phyloP scores from a whole-genome alignment of 2,329 filamentous ascomycete species.

The Huntiella moniliformis region DNA sequence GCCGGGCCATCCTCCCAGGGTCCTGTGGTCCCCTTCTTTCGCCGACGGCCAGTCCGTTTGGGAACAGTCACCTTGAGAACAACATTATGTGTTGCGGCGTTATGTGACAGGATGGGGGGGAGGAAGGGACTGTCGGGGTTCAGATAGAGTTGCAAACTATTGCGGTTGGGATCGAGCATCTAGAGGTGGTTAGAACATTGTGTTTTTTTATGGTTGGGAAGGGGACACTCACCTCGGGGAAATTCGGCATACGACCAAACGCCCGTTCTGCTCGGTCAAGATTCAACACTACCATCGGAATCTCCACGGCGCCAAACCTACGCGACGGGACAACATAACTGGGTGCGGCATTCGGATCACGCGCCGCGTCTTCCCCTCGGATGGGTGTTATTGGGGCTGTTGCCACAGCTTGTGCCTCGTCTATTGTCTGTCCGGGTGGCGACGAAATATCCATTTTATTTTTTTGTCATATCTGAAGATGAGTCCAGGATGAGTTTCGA shows the following conservation, averaged over 20 bases:
- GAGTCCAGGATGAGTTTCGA: no score
- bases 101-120: conserved; percentile 59
- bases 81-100: conserved; percentile 60
- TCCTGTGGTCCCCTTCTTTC: conserved; percentile 57
- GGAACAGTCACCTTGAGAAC: conserved; percentile 75
- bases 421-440: no score
- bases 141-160: conserved; percentile 50
- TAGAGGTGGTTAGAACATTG: conserved; percentile 14
- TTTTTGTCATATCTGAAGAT: no score
- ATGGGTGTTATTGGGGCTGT: no score
- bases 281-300: conserved; percentile 26
- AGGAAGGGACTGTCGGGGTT: conserved; percentile 63
- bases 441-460: no score
- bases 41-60: conserved; percentile 66
- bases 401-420: no score
- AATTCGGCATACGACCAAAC: conserved; percentile 22
- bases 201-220: background rate
- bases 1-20: conserved; percentile 36
- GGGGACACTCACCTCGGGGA: conserved; percentile 22
- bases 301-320: conserved; percentile 23
- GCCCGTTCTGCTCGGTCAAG: conserved; percentile 25
- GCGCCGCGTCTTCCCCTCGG: no score
- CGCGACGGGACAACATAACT: conserved; percentile 18
- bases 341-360: conserved; percentile 3
- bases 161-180: conserved; percentile 29